Evolutionary conservation across 352 stramenopile species (phyloP).

Genomic region (Aphanomyces cochlioides): DNA sequence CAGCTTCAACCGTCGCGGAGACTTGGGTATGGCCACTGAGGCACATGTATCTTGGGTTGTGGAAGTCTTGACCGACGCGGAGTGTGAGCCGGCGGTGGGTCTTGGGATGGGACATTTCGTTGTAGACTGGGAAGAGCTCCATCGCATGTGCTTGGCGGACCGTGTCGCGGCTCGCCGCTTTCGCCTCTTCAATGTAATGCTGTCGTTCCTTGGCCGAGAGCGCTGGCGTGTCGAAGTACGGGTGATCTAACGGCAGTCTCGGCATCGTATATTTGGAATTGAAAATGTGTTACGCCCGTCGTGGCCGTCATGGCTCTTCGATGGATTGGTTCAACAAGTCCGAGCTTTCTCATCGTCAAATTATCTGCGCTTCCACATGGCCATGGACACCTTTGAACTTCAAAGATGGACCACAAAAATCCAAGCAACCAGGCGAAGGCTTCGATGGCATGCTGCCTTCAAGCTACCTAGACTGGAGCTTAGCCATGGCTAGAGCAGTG

Average conservation of each 20-base stretch:
- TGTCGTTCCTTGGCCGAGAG: slow-evolving; percentile 62
- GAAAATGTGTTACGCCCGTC: background rate
- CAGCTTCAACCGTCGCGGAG: slow-evolving; percentile 68
- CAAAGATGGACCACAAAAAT: no score
- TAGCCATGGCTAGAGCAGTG: no score
- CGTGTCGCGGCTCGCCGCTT: slow-evolving; percentile 75
- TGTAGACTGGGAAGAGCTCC: slow-evolving; percentile 66
- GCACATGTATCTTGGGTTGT: slow-evolving; percentile 21
- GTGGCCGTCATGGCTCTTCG: background rate
- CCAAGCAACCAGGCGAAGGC: no score
- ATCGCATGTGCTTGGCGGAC: slow-evolving; percentile 77
- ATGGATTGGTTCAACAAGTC: background rate
- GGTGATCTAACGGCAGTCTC: slow-evolving; percentile 51
- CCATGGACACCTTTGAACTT: no score
- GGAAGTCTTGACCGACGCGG: slow-evolving; percentile 16
- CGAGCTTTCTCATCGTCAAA: no score
- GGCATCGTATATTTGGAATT: slow-evolving; percentile 5
- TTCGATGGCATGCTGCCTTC: no score
- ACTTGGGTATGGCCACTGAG: slow-evolving; percentile 66
- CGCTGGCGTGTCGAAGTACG: slow-evolving; percentile 61
- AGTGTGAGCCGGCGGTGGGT: slow-evolving; percentile 19
- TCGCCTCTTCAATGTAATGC: slow-evolving; percentile 64
- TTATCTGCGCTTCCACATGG: no score
- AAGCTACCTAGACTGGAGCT: no score
- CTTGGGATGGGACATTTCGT: slow-evolving; percentile 36